Evolutionary conservation across 805 yeast species (phyloP).

Genomic region (Saturnispora galanensis): DNA sequence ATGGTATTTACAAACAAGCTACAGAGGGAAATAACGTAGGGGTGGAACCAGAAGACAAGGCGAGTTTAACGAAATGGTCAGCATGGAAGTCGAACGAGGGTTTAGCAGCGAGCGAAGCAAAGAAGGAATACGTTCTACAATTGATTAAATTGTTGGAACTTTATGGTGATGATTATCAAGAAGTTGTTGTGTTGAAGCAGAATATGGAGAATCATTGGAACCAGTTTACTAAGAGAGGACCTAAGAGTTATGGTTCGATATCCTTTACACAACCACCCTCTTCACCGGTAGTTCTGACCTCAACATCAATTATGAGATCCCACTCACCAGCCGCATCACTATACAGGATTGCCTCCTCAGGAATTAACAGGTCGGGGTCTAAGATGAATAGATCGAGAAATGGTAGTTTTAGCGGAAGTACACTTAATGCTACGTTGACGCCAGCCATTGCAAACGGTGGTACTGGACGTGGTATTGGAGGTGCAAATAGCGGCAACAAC

Average conservation of each 20-base stretch:
- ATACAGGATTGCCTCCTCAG: constrained; percentile 25
- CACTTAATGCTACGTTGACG: neutral
- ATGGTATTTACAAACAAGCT: constrained; percentile 82
- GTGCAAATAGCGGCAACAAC: neutral
- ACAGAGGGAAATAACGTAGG: constrained; percentile 78
- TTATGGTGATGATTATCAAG: constrained; percentile 47
- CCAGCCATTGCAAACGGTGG: neutral
- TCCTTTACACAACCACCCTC: neutral
- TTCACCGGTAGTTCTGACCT: neutral
- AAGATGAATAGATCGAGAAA: constrained; percentile 15
- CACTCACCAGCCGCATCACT: constrained; percentile 28
- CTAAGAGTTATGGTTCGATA: constrained; percentile 2
- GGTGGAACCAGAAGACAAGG: constrained; percentile 51
- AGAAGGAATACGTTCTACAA: constrained; percentile 55
- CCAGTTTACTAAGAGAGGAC: constrained; percentile 26
- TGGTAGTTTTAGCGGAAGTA: constrained; percentile 8
- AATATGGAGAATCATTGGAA: constrained; percentile 72
- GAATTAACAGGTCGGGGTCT: constrained; percentile 22
- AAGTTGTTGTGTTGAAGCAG: constrained; percentile 36
- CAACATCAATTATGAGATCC: constrained; percentile 13
- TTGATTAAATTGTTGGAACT: constrained; percentile 64
- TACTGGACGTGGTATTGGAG: neutral
- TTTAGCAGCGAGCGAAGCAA: constrained; percentile 58
- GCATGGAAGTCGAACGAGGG: constrained; percentile 80
- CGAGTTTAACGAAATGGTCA: constrained; percentile 70